These are phyloP conservation scores for Bolboschoenus planiculmis DNA, from an alignment of 176 grass and related monocot species.

Conservation along the genomic window DNA sequence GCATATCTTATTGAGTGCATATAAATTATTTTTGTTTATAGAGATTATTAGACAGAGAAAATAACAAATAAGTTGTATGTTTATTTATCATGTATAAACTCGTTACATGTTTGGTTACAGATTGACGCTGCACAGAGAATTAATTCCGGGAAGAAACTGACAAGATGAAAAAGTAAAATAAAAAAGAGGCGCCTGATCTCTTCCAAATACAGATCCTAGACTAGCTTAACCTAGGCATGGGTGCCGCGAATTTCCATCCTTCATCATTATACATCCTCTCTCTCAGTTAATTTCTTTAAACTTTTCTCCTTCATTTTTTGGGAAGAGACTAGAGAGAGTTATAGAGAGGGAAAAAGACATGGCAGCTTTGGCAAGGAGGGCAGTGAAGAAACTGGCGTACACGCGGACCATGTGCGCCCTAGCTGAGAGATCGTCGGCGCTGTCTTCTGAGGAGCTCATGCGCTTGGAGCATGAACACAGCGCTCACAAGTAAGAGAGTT, in stretches of 20 bases:
- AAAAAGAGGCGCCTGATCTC: background rate
- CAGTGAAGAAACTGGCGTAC: background rate
- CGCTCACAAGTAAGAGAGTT: slow-evolving; percentile 58
- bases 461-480: slow-evolving; percentile 62
- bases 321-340: slow-evolving; percentile 1
- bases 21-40: too few species aligned
- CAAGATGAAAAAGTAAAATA: background rate
- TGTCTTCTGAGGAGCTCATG: slow-evolving; percentile 88
- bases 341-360: background rate
- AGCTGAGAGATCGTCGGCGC: slow-evolving; percentile 26
- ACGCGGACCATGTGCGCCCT: slow-evolving; percentile 25
- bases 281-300: background rate
- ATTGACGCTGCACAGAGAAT: background rate
- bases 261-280: background rate
- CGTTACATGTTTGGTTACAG: background rate
- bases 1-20: too few species aligned
- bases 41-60: too few species aligned
- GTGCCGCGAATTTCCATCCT: background rate
- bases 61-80: too few species aligned
- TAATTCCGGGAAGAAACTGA: background rate
- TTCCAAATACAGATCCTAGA: background rate
- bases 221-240: background rate
- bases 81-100: too few species aligned
- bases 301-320: background rate
- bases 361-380: slow-evolving; percentile 28